Evolutionary conservation across 495 filamentous ascomycete species (phyloP).

Genomic region (Penicillium diatomitis): DNA sequence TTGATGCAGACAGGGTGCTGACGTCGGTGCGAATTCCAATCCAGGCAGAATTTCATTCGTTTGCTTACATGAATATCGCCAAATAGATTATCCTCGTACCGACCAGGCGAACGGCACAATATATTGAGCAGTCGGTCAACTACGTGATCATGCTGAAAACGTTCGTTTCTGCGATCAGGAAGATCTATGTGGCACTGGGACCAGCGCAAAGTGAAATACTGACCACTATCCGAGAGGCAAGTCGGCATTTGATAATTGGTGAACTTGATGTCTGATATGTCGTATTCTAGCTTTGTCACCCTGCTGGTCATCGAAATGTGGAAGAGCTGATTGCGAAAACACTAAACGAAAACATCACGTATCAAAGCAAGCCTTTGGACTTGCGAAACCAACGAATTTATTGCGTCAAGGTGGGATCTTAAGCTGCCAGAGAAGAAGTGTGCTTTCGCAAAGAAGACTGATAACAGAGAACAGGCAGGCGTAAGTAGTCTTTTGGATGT

Average conservation of each 20-base stretch:
- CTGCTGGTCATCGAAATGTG: slow-evolving; percentile 48
- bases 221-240: slow-evolving; percentile 51
- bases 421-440: neutral
- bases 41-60: no score
- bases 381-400: slow-evolving; percentile 87
- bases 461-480: slow-evolving; percentile 49
- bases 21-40: slow-evolving; percentile 15
- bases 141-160: slow-evolving; percentile 81
- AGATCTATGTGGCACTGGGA: slow-evolving; percentile 58
- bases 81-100: slow-evolving; percentile 57
- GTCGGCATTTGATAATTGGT: neutral
- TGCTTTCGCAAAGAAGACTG: neutral
- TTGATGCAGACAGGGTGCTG: slow-evolving; percentile 40
- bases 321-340: slow-evolving; percentile 55
- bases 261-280: neutral
- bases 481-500: slow-evolving; percentile 83
- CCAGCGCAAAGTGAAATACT: slow-evolving; percentile 59
- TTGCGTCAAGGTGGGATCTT: slow-evolving; percentile 62
- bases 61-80: no score
- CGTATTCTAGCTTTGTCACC: slow-evolving; percentile 47
- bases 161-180: slow-evolving; percentile 58
- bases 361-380: slow-evolving; percentile 72
- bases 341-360: slow-evolving; percentile 75
- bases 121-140: slow-evolving; percentile 72
- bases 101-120: slow-evolving; percentile 52